A percentile compares a stretch with the other conserved stretches of the same genome.
These are phyloP conservation scores for Cercospora zeina DNA, from an alignment of 2,329 filamentous ascomycete genomes.

Conservation along the genomic window DNA sequence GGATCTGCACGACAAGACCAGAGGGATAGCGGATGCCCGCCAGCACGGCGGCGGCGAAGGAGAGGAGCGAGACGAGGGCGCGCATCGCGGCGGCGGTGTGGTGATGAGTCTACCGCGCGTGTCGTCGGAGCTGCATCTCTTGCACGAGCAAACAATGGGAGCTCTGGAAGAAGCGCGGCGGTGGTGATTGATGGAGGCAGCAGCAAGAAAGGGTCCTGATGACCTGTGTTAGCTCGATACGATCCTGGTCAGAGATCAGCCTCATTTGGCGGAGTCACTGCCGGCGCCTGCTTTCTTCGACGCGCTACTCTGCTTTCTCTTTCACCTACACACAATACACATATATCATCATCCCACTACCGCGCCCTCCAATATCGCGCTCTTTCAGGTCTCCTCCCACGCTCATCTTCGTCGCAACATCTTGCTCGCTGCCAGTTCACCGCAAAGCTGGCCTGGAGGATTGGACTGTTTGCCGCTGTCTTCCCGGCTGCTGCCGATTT, in stretches of 20 bases:
- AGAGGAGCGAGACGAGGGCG: slow-evolving; percentile 27
- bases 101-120: slow-evolving; percentile 17
- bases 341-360: too few relatives aligned
- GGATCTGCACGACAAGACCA: slow-evolving; percentile 45
- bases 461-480: too few relatives aligned
- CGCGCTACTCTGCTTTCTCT: background rate
- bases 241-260: slow-evolving; percentile 7
- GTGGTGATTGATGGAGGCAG: background rate
- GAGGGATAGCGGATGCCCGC: slow-evolving; percentile 24
- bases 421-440: too few relatives aligned
- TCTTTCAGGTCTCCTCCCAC: too few relatives aligned
- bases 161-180: background rate
- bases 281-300: background rate
- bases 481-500: too few relatives aligned
- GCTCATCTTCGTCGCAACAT: too few relatives aligned
- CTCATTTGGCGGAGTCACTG: slow-evolving; percentile 4
- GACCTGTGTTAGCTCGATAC: slow-evolving; percentile 1
- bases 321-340: background rate
- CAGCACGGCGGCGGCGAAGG: slow-evolving; percentile 17
- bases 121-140: slow-evolving; percentile 5
- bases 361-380: too few relatives aligned
- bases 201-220: slow-evolving; percentile 11
- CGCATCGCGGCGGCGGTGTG: slow-evolving; percentile 27
- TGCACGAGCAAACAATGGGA: background rate
- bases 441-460: too few relatives aligned